Evolutionary conservation across 1,139 yeast species (phyloP).

Genomic region (Insectozyma bohioensis): DNA sequence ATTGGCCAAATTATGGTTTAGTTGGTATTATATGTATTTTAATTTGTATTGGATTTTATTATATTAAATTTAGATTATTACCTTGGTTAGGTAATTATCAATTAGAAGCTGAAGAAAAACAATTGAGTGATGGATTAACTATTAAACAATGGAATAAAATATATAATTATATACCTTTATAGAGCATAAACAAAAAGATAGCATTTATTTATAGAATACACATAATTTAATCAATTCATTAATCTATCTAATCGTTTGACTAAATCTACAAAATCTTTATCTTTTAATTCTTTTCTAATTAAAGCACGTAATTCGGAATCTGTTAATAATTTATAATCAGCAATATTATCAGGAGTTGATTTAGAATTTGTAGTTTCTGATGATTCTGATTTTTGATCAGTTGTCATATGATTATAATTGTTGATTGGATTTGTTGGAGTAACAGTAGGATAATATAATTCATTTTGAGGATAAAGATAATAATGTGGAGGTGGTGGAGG

Average conservation of each 20-base stretch:
- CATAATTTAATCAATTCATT: conserved; percentile 1
- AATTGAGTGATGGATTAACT: conserved; percentile 53
- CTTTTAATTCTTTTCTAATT: conserved; percentile 13
- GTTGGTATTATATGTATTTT: conserved; percentile 35
- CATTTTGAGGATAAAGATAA: conserved; percentile 1
- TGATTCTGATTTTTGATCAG: background rate
- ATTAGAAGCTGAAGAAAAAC: conserved; percentile 36
- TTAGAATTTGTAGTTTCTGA: background rate
- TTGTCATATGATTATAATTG: conserved; percentile 2
- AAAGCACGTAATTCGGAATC: conserved; percentile 14
- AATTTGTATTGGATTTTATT: conserved; percentile 48
- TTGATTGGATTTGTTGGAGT: conserved; percentile 3
- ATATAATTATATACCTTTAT: conserved; percentile 6
- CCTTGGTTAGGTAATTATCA: conserved; percentile 47
- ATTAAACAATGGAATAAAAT: conserved; percentile 49
- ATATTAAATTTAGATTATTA: conserved; percentile 39
- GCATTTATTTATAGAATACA: background rate
- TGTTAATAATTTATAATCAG: conserved; percentile 13
- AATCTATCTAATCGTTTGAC: conserved; percentile 13
- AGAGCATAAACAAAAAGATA: too few species aligned
- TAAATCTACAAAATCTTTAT: conserved; percentile 11
- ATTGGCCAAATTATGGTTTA: conserved; percentile 55
- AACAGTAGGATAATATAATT: conserved; percentile 2
- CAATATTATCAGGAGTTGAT: conserved; percentile 6
- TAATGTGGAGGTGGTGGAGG: conserved; percentile 2